A percentile compares a stretch with the other conserved stretches of the same genome.
Evolutionary conservation across 495 filamentous ascomycete genomes (phyloP).

Genomic region (Penicillium silybi): DNA sequence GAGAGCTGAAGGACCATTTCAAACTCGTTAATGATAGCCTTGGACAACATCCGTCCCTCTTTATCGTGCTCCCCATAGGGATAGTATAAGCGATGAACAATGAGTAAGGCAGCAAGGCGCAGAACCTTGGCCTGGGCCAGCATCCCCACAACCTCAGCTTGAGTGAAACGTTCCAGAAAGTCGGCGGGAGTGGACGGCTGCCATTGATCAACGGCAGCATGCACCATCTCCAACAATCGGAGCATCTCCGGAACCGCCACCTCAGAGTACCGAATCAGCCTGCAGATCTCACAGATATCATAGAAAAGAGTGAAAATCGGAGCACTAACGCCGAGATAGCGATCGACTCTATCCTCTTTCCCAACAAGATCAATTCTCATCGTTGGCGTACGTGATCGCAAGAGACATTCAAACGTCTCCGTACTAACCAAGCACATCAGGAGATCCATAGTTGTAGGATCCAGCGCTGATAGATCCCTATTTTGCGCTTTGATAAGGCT

Average conservation of each 20-base stretch:
- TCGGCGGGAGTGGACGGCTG: slow-evolving; percentile 1
- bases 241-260: neutral
- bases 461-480: neutral
- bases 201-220: slow-evolving; percentile 8
- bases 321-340: slow-evolving; percentile 17
- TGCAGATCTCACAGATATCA: slow-evolving; percentile 10
- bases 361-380: slow-evolving; percentile 4
- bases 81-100: slow-evolving; percentile 13
- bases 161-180: slow-evolving; percentile 10
- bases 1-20: slow-evolving; percentile 7
- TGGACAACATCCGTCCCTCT: slow-evolving; percentile 2
- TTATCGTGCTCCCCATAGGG: slow-evolving; percentile 9
- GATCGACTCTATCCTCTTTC: slow-evolving; percentile 7
- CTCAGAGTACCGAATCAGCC: neutral
- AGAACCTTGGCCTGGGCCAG: slow-evolving; percentile 14
- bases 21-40: slow-evolving; percentile 12
- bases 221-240: neutral
- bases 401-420: slow-evolving; percentile 17
- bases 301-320: slow-evolving; percentile 10
- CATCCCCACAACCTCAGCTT: slow-evolving; percentile 8
- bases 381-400: slow-evolving; percentile 9
- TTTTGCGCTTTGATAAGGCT: slow-evolving; percentile 10
- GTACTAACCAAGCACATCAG: slow-evolving; percentile 20
- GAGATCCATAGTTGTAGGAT: slow-evolving; percentile 9
- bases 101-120: slow-evolving; percentile 8